A percentile compares a stretch with the other conserved stretches of the same genome.
phyloP scores from a whole-genome alignment of 257 asterid genomes.

The Agastache rugosa region DNA sequence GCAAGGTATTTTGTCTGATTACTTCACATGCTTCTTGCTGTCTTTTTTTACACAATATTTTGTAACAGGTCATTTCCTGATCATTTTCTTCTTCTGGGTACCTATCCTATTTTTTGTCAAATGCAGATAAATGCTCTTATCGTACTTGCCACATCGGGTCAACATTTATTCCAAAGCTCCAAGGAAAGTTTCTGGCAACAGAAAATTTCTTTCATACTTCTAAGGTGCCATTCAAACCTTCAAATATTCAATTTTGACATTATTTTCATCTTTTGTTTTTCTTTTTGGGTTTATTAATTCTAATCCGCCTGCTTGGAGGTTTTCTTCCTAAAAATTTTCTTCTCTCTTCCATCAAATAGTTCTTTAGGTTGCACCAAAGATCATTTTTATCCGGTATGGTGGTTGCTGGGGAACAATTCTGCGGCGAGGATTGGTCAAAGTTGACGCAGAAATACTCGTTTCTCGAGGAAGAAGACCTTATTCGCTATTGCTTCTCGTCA shows the following conservation, averaged over 20 bases:
- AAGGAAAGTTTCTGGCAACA: conserved; percentile 88
- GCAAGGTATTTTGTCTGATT: conserved; percentile 61
- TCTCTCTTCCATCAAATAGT: conserved; percentile 52
- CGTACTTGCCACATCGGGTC: conserved; percentile 73
- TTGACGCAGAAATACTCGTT: conserved; percentile 63
- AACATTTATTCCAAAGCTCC: conserved; percentile 83
- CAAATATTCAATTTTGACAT: background rate
- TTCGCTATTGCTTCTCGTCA: conserved; percentile 90
- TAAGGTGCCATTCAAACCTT: conserved; percentile 52
- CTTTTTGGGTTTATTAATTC: background rate
- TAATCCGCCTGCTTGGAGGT: background rate
- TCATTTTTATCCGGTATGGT: conserved; percentile 79
- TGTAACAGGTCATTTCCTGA: background rate
- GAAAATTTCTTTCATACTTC: conserved; percentile 93
- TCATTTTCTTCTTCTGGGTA: background rate
- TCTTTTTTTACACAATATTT: background rate
- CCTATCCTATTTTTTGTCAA: conserved; percentile 25
- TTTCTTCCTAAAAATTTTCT: conserved; percentile 28
- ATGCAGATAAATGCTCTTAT: conserved; percentile 79
- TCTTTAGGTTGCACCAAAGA: conserved; percentile 73
- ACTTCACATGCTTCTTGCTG: conserved; percentile 4
- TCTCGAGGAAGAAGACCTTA: conserved; percentile 76
- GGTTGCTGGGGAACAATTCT: conserved; percentile 84
- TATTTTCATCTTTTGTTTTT: background rate
- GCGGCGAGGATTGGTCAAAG: conserved; percentile 83